phyloP scores from a whole-genome alignment of 805 yeast species.

The Wickerhamomyces rabaulensis region DNA sequence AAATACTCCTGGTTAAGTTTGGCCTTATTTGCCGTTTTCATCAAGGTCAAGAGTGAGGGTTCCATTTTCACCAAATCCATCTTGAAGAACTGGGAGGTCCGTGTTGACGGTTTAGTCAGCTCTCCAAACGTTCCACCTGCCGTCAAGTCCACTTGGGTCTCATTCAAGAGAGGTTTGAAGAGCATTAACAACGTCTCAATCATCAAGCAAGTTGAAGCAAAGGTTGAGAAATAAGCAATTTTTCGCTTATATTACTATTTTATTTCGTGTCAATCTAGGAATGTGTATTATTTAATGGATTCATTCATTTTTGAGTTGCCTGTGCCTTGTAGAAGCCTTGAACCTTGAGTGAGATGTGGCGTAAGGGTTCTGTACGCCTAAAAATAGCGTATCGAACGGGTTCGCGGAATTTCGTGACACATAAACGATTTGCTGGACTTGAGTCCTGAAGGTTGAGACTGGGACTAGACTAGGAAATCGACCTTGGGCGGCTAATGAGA shows the following conservation, averaged over 20 bases:
- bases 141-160: slow-evolving; percentile 45
- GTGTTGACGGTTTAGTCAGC: slow-evolving; percentile 50
- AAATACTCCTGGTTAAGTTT: slow-evolving; percentile 58
- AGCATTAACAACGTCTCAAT: slow-evolving; percentile 13
- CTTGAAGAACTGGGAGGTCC: slow-evolving; percentile 64
- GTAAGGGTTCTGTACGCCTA: too few species aligned
- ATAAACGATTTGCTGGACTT: too few species aligned
- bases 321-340: too few species aligned
- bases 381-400: background rate
- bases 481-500: background rate
- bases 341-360: too few species aligned
- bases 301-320: background rate
- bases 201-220: slow-evolving; percentile 13
- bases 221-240: slow-evolving; percentile 3
- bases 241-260: background rate
- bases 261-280: background rate
- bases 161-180: slow-evolving; percentile 33
- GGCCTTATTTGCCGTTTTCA: slow-evolving; percentile 51
- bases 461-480: background rate
- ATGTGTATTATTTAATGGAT: background rate
- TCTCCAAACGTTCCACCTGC: slow-evolving; percentile 49
- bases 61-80: slow-evolving; percentile 67
- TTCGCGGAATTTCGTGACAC: background rate
- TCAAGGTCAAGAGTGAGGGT: slow-evolving; percentile 73
- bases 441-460: background rate